Base-by-base conservation (phyloP, 2,329 filamentous ascomycete species). In the Pseudogymnoascus sp. region DNA sequence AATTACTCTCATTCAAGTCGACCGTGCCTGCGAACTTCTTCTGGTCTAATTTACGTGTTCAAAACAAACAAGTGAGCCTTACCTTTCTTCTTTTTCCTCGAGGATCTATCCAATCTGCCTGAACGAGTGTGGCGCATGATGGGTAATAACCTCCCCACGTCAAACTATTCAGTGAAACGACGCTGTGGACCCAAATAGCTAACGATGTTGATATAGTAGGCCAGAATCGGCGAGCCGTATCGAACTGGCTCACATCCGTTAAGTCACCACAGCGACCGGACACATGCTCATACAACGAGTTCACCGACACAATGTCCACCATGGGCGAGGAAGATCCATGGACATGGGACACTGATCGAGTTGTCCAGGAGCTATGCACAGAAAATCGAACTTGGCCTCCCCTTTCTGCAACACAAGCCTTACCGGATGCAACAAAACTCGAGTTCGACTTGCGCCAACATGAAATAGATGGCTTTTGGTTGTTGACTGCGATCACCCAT, bases 281-380 rank as follows among this genome's bases (percentile, higher is more conserved):
- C 50, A 56, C 28, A 56, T 56, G 50, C 50, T 34, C 50, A 56
- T 16, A 56, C 50, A 12, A 56, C 28, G 50, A 36, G 5, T 31
- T 36, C 28, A 18, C 10, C 50, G 28, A 56, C 28, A 6, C 59
- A 60, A 21, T 25, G 75, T 70, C 66, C 31, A 62, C 66, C 25
- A 66, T 65, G 61, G 74, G 74, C 59, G 73, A 74, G 14, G 72
- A 75, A 63, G 90, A 96, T 75, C 91, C 91, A n/a, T 89, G 87
- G 73, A 71, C 81, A 62, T 96, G 91, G 91, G 82, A 82, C 37
- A 79, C 87, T 34, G 84, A 89, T 38, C 81, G 85, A 37, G 84
- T 96, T 10, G 82, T 89, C 8, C 73, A 79, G 14, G 86, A 88
- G 70, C 78, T 96, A 3, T 91, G 87, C 71, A 78, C 81, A 21